Base-by-base conservation (phyloP, 176 grass and related monocot genomes). In the Pontederia crassipes region DNA sequence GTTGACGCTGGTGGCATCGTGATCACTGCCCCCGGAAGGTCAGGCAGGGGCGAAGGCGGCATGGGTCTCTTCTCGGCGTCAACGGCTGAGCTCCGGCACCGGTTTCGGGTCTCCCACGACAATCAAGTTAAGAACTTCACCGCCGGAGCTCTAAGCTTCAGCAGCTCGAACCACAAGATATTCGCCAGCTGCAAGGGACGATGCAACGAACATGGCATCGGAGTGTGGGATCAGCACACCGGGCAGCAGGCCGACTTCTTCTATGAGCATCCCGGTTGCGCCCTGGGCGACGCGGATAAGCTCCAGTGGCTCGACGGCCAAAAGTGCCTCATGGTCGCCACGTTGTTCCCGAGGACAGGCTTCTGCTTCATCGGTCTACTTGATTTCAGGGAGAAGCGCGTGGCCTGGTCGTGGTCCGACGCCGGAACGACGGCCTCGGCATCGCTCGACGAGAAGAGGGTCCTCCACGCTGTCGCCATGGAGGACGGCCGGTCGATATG, bases 101-200 rank as follows among this genome's bases (percentile, higher is more conserved):
- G 92, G n/a, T 90, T 97, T 67, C 78, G 69, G 35, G 81, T 91
- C 53, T 46, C 24, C 16, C 92, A 97, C 58, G 70, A 27, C 59
- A 2, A 29, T 0, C 69, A 88, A 74, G 59, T 14, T 45, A 97
- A 91, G 78, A 82, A 70, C 40, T 97, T 97, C 75, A 91, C 92
- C 10, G 92, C 87, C 13, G 87, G 92, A 45, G 92, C 92, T 9
- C 73, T 97, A 64, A 80, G 78, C 18, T 77, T 90, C 72, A 66
- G 78, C 12, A 32, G 53, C 8, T 32, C 67, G 0, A 75, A 82
- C 26, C 8, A 54, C 35, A 81, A 68, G 48, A 67, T 97, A 52
- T 97, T 91, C 66, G 76, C 87, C 51, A 97, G 92, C 69, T 97
- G 92, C 73, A 97, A 91, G 75, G 92, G 92, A 1, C 48, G 92